Evolutionary conservation across 2,329 filamentous ascomycete genomes (phyloP).

Genomic region (Penicillium olsonii): DNA sequence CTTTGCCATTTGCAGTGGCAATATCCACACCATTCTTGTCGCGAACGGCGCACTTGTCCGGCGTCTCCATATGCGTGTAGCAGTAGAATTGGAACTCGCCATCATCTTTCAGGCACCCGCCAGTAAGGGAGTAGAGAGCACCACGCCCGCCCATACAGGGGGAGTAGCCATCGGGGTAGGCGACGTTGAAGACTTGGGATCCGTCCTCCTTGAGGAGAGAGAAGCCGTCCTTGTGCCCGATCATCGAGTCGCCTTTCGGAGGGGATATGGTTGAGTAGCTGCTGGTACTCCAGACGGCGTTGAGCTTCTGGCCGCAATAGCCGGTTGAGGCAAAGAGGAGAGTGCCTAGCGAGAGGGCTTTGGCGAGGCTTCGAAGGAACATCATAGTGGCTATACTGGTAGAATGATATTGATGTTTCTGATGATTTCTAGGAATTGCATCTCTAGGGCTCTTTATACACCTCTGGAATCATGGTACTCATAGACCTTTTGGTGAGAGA

Average conservation of each 20-base stretch:
- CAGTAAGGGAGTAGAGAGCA: neutral
- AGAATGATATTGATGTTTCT: neutral
- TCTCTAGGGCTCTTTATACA: neutral
- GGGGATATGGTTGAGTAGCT: neutral
- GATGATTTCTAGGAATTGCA: neutral
- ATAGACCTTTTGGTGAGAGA: no score
- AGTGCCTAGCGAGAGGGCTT: neutral
- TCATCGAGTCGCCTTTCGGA: neutral
- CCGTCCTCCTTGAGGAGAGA: neutral
- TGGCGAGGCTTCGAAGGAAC: neutral
- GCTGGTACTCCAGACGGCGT: neutral
- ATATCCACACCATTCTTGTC: neutral
- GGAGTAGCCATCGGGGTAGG: neutral
- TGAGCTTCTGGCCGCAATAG: neutral
- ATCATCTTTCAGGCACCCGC: neutral
- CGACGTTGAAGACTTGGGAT: neutral
- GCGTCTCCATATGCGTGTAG: neutral
- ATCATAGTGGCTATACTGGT: neutral
- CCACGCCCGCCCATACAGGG: neutral
- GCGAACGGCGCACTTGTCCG: neutral
- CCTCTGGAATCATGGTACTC: no score
- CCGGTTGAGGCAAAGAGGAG: neutral
- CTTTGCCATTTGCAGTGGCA: neutral
- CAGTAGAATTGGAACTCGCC: neutral
- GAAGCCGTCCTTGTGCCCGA: neutral